Evolutionary conservation across 345 rosid genomes (phyloP), one percentile per base, ranked within the genome.

Genomic region (Camelina laxa): DNA sequence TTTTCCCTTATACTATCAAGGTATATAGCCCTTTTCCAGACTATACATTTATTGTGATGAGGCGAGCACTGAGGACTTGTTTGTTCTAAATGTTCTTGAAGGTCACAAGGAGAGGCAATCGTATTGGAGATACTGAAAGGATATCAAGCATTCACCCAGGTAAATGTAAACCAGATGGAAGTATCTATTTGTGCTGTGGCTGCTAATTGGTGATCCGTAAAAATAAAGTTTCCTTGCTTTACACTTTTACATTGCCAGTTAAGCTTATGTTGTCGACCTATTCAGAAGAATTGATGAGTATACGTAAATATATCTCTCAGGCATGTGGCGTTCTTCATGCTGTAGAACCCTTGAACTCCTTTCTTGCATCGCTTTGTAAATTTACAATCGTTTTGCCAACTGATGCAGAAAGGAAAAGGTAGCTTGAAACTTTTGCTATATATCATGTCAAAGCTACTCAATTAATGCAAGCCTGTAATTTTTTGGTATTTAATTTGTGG

Each of bases 81-180:
- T 81, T 84, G 77, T 83, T 81, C 44, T 77, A 67, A 69, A 22
- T 69, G 69, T n/a, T 56, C 80, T 74, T 83, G 82, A 82, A 95
- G 99, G 91, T 95, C 98, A 54, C 99, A 95, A 73, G 98, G 96
- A 71, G 99, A 95, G 87, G 99, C 99, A 72, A 89, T 95, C 70
- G 89, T 92, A 53, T 80, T 95, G 88, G 99, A 95, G 82, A 90
- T 95, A 83, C 80, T 95, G 55, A 95, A 95, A 83, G 98, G 97
- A 65, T 95, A 95, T 72, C 99, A 95, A 78, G 99, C 99, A 82
- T 95, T 95, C 81, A 95, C 96, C 70, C 99, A 95, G 99, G 99
- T 91, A 81, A 77, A 57, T 45, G 35, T 51, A 54, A 67, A 68
- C 61, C 58, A 45, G 27, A 60, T 73, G 8, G 9, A 24, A 51